Conservation (phyloP, 768 basidiomycete genomes). For the Tulasnella sp. region DNA sequence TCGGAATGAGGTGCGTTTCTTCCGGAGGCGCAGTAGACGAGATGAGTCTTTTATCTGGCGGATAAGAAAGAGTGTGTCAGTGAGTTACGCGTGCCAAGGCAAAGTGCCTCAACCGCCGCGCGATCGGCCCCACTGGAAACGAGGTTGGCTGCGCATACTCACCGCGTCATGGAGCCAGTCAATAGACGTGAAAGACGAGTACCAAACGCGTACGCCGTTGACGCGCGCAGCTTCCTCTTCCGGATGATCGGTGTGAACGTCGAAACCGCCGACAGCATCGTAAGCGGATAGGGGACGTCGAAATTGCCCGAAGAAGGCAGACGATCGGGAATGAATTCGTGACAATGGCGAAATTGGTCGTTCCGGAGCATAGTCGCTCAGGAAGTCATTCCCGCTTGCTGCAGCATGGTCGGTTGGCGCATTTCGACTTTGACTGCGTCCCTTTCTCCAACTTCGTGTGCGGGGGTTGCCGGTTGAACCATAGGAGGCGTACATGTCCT, state of each 20-base stretch:
- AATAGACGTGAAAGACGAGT: slow-evolving; percentile 82
- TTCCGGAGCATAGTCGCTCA: background rate
- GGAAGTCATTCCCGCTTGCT: background rate
- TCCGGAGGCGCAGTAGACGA: slow-evolving; percentile 68
- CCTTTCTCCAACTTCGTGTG: slow-evolving; percentile 10
- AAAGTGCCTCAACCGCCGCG: slow-evolving; percentile 24
- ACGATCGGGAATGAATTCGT: slow-evolving; percentile 18
- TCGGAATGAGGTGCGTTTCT: slow-evolving; percentile 58
- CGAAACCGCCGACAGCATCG: slow-evolving; percentile 23
- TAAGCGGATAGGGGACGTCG: slow-evolving; percentile 28
- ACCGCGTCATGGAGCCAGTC: slow-evolving; percentile 93
- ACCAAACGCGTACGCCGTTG: slow-evolving; percentile 89
- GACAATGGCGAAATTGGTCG: background rate
- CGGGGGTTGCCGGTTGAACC: slow-evolving; percentile 15
- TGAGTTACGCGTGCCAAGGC: slow-evolving; percentile 27
- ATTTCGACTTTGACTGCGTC: background rate
- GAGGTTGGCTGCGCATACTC: slow-evolving; percentile 32
- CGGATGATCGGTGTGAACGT: slow-evolving; percentile 29
- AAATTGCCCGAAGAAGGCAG: slow-evolving; percentile 21
- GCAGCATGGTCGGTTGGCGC: background rate
- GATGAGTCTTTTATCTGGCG: slow-evolving; percentile 78
- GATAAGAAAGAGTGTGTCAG: background rate
- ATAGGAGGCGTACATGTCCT: slow-evolving; percentile 23
- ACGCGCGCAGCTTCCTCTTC: slow-evolving; percentile 53
- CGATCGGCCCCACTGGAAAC: slow-evolving; percentile 27